Percentiles rank a stretch among this genome's conserved stretches.
Evolutionary conservation across 495 filamentous ascomycete genomes (phyloP).

Genomic region (Talaromyces ruber): DNA sequence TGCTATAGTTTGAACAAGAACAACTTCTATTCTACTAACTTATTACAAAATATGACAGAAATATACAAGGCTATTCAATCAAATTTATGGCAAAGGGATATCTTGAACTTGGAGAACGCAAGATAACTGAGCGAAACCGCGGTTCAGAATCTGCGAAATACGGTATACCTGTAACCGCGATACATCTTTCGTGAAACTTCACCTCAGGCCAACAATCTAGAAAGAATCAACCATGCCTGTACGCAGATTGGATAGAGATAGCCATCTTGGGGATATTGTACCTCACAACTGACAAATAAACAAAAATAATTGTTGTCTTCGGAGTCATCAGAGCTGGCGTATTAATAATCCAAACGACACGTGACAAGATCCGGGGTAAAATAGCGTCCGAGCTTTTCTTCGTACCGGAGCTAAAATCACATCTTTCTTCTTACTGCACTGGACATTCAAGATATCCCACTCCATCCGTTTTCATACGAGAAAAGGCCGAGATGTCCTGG

Average conservation of each 20-base stretch:
- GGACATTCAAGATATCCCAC: neutral
- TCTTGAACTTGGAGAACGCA: neutral
- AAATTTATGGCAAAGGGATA: slow-evolving; percentile 9
- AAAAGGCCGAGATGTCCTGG: neutral
- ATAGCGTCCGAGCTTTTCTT: neutral
- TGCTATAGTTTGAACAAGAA: slow-evolving; percentile 22
- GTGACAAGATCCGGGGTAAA: neutral
- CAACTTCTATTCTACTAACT: neutral
- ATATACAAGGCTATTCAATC: slow-evolving; percentile 23
- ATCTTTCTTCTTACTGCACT: neutral
- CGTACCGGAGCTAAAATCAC: neutral
- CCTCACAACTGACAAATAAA: too few species aligned
- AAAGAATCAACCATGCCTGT: too few species aligned
- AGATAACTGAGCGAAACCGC: neutral
- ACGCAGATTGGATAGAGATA: too few species aligned
- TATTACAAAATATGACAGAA: slow-evolving; percentile 20
- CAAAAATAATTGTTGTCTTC: too few species aligned
- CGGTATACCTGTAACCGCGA: too few species aligned
- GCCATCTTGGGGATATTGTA: too few species aligned
- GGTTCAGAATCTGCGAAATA: neutral
- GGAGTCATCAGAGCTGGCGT: too few species aligned
- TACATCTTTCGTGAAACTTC: too few species aligned
- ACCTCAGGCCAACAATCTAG: too few species aligned
- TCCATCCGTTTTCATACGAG: neutral
- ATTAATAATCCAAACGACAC: neutral